These are phyloP conservation scores for Eucalyptus lansdowneana DNA, from an alignment of 345 rosid species.

Conservation along the genomic window DNA sequence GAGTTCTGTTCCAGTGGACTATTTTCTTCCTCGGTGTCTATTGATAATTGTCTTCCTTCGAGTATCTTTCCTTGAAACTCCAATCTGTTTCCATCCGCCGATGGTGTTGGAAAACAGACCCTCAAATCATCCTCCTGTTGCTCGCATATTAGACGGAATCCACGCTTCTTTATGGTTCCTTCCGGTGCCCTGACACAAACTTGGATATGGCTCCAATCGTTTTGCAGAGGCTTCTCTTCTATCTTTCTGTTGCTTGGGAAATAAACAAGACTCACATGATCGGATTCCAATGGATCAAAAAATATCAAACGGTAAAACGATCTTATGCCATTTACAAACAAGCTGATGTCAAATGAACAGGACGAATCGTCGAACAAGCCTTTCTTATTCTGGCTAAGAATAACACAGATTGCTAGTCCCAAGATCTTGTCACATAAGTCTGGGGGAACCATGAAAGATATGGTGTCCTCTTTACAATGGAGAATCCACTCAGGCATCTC, in stretches of 20 bases:
- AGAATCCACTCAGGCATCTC: not conserved
- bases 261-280: not conserved
- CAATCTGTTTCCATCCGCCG: too few species aligned
- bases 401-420: not conserved
- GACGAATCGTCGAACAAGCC: too few species aligned
- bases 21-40: too few species aligned
- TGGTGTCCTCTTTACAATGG: not conserved
- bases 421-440: not conserved
- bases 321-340: not conserved
- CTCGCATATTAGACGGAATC: too few species aligned
- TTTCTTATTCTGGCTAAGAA: not conserved
- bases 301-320: too few species aligned
- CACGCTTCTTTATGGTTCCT: not conserved
- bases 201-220: not conserved
- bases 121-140: too few species aligned
- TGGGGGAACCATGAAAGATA: not conserved
- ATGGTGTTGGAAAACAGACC: too few species aligned
- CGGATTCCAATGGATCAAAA: not conserved
- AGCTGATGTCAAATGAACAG: not conserved
- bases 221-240: not conserved
- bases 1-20: too few species aligned
- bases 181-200: rapidly evolving
- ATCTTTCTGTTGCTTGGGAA: not conserved
- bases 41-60: too few species aligned
- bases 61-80: too few species aligned